Evolutionary conservation across 768 basidiomycete species (phyloP).

Genomic region (Boletellus ananas): DNA sequence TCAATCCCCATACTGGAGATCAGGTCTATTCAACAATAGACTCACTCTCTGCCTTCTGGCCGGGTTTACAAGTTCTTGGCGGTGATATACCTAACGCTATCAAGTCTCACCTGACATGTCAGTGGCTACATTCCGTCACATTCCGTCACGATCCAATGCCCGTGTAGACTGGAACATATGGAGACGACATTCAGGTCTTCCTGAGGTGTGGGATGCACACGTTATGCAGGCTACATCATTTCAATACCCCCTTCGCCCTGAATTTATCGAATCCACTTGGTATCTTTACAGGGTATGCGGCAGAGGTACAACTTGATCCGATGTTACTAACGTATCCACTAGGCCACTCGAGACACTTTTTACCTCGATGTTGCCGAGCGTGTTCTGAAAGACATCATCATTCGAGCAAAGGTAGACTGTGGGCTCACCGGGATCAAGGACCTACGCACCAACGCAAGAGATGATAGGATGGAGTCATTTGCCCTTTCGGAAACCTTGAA

Average conservation of each 20-base stretch:
- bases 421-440: constrained; percentile 82
- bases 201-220: constrained; percentile 88
- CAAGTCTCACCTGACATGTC: constrained; percentile 86
- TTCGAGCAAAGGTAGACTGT: constrained; percentile 77
- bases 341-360: constrained; percentile 91
- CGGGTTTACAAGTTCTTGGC: constrained; percentile 87
- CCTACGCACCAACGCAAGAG: constrained; percentile 69
- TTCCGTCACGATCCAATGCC: not conserved
- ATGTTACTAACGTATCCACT: constrained; percentile 5
- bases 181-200: constrained; percentile 81
- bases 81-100: constrained; percentile 89
- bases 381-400: constrained; percentile 68
- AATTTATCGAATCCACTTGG: constrained; percentile 96
- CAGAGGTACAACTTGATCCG: not conserved
- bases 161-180: constrained; percentile 85
- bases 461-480: constrained; percentile 98
- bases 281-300: constrained; percentile 79
- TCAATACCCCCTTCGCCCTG: constrained; percentile 81
- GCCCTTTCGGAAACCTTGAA: constrained; percentile 91
- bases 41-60: constrained; percentile 94
- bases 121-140: constrained; percentile 21
- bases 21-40: constrained; percentile 79
- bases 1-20: constrained; percentile 79
- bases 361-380: constrained; percentile 91
- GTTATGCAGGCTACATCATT: constrained; percentile 66